These are phyloP conservation scores for Saccharomyces pastorianus DNA, from an alignment of 1,139 yeast genomes.

Conservation along the genomic window DNA sequence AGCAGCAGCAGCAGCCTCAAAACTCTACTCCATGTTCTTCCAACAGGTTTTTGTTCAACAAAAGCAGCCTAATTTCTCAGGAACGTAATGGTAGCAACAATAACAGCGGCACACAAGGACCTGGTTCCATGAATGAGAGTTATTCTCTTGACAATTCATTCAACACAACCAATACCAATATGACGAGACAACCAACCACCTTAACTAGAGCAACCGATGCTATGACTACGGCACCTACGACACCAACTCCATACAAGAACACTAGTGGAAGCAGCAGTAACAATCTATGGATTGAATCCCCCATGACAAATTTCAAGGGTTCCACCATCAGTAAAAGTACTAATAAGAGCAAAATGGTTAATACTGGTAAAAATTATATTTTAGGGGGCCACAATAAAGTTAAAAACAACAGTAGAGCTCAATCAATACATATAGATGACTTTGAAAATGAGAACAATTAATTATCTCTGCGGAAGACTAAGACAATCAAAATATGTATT, in stretches of 20 bases:
- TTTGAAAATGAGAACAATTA: conserved; percentile 14
- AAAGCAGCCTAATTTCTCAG: background rate
- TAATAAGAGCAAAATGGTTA: conserved; percentile 19
- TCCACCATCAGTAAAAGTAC: conserved; percentile 4
- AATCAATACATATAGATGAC: conserved; percentile 31
- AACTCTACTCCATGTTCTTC: background rate
- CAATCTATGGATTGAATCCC: conserved; percentile 14
- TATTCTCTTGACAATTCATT: background rate
- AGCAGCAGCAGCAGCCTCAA: conserved; percentile 1
- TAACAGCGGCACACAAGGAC: background rate
- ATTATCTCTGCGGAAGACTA: background rate
- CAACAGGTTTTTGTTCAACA: conserved; percentile 1
- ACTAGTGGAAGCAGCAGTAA: conserved; percentile 3
- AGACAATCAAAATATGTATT: background rate
- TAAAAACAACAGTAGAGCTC: conserved; percentile 29
- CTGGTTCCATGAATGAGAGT: background rate
- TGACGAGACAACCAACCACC: conserved; percentile 2
- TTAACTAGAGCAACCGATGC: conserved; percentile 6
- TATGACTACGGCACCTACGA: background rate
- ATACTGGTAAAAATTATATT: conserved; percentile 30
- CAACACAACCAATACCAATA: background rate
- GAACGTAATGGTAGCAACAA: background rate
- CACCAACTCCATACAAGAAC: background rate
- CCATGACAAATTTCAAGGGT: conserved; percentile 8
- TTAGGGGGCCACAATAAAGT: conserved; percentile 28